Percentiles rank a stretch among this genome's conserved stretches.
Evolutionary conservation across 1,139 yeast genomes (phyloP).

Genomic region (Saccharomycopsis phalli): DNA sequence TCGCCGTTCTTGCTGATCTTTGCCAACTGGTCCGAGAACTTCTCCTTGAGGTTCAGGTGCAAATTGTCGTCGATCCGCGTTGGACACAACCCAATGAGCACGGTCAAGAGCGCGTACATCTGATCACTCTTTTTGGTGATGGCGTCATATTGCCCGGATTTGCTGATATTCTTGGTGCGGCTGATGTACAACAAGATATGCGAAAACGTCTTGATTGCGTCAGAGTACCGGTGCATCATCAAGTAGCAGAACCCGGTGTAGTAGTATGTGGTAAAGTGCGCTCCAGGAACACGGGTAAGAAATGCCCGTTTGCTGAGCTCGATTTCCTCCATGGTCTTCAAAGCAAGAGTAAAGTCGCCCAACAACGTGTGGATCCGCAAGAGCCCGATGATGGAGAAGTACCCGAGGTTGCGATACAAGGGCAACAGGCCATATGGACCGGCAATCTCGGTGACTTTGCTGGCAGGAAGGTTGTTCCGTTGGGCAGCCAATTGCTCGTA

Average conservation of each 20-base stretch:
- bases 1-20: slow-evolving; percentile 37
- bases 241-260: slow-evolving; percentile 43
- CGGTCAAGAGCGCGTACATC: slow-evolving; percentile 41
- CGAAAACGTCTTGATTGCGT: slow-evolving; percentile 40
- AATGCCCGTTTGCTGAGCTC: slow-evolving; percentile 35
- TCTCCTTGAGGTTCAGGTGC: slow-evolving; percentile 35
- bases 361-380: slow-evolving; percentile 39
- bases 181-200: slow-evolving; percentile 38
- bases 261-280: slow-evolving; percentile 41
- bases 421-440: slow-evolving; percentile 37
- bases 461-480: slow-evolving; percentile 28
- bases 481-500: slow-evolving; percentile 34
- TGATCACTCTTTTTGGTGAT: slow-evolving; percentile 42
- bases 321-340: slow-evolving; percentile 38
- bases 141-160: slow-evolving; percentile 37
- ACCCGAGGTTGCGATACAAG: slow-evolving; percentile 39
- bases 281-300: slow-evolving; percentile 37
- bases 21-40: slow-evolving; percentile 37
- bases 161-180: slow-evolving; percentile 37
- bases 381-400: slow-evolving; percentile 39
- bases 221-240: slow-evolving; percentile 41
- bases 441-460: slow-evolving; percentile 27
- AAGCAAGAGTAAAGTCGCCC: slow-evolving; percentile 40
- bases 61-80: slow-evolving; percentile 38
- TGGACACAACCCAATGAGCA: slow-evolving; percentile 38